phyloP scores from a whole-genome alignment of 1,139 yeast species.

The Candida frijolesensis region DNA sequence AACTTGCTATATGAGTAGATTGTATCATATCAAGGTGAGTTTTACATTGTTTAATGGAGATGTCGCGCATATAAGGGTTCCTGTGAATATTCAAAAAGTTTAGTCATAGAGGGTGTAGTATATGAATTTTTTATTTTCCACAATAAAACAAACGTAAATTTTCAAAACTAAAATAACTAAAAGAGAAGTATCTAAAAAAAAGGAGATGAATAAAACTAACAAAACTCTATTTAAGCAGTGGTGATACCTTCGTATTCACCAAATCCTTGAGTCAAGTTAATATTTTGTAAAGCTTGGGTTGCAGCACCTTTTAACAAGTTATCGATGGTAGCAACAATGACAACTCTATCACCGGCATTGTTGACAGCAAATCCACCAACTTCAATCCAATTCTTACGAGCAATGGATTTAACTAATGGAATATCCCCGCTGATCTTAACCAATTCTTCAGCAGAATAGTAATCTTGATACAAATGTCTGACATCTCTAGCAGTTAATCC shows the following conservation, averaged over 20 bases:
- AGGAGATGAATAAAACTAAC: neutral
- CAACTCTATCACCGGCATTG: conserved; percentile 86
- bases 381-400: conserved; percentile 92
- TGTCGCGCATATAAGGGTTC: conserved; percentile 33
- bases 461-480: conserved; percentile 82
- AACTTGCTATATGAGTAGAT: conserved; percentile 35
- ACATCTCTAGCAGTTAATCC: conserved; percentile 78
- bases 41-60: conserved; percentile 32
- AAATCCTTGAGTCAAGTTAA: conserved; percentile 85
- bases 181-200: neutral
- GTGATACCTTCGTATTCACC: conserved; percentile 97
- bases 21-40: conserved; percentile 38
- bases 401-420: conserved; percentile 86
- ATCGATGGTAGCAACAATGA: conserved; percentile 92
- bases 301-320: conserved; percentile 97
- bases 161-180: neutral
- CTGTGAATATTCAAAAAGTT: conserved; percentile 23
- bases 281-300: conserved; percentile 95
- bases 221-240: conserved; percentile 23
- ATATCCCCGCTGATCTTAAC: conserved; percentile 86
- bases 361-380: conserved; percentile 96
- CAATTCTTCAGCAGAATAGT: conserved; percentile 85
- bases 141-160: neutral
- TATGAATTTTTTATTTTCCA: neutral
- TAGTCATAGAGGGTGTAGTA: neutral